These are phyloP conservation scores for Kuraishia molischiana DNA, from an alignment of 805 yeast species.

Conservation along the genomic window DNA sequence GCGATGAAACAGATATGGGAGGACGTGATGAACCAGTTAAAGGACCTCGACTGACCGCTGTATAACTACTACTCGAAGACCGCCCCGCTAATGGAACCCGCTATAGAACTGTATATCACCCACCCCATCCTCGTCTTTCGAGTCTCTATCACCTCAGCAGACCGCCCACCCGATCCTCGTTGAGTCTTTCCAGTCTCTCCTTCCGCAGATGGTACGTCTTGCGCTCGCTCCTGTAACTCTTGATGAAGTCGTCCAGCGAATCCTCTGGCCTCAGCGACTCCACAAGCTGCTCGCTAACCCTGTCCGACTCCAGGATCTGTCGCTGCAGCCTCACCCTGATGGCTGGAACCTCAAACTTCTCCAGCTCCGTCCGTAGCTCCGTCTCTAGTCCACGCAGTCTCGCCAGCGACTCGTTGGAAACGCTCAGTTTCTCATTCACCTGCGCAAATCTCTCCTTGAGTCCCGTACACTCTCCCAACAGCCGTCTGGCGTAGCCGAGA, in stretches of 20 bases:
- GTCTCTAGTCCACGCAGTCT: not conserved
- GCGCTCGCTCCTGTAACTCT: constrained; percentile 29
- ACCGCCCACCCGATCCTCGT: constrained; percentile 30
- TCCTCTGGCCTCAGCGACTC: constrained; percentile 1
- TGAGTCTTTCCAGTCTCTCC: constrained; percentile 38
- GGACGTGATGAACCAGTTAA: not conserved
- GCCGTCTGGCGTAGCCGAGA: not conserved
- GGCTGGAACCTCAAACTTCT: not conserved
- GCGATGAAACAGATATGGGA: not conserved
- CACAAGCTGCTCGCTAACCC: not conserved
- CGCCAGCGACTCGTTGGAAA: not conserved
- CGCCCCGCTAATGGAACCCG: too few relatives aligned
- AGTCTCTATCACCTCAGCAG: too few relatives aligned
- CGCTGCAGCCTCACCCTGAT: not conserved
- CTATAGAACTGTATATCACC: too few relatives aligned
- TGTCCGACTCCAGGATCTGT: not conserved
- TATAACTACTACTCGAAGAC: too few relatives aligned
- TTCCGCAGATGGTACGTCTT: constrained; percentile 31
- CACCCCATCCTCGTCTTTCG: too few relatives aligned
- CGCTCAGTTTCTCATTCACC: not conserved
- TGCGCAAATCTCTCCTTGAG: not conserved
- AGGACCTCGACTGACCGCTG: too few relatives aligned
- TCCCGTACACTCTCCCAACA: not conserved
- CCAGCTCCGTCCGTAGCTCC: not conserved
- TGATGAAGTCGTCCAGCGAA: constrained; percentile 24